Conservation (phyloP, 257 asterid species). For the Cruciata laevipes region DNA sequence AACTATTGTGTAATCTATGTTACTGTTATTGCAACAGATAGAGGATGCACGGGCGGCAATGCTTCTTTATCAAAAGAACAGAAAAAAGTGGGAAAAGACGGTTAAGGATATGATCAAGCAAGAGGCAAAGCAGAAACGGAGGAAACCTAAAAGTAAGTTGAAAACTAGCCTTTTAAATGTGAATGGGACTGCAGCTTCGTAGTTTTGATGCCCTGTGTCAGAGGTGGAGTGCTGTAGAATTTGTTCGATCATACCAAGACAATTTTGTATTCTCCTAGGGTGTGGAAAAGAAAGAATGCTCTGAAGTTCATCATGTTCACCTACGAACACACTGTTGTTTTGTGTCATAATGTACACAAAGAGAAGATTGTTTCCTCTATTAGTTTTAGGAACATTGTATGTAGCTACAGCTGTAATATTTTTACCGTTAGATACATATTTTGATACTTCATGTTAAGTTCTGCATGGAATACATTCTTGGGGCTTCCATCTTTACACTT, state of each 20-base stretch:
- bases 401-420: too few species aligned
- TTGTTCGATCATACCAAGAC: neutral
- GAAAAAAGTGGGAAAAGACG: constrained; percentile 66
- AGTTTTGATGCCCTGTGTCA: neutral
- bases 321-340: neutral
- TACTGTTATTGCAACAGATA: constrained; percentile 38
- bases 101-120: constrained; percentile 54
- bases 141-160: constrained; percentile 43
- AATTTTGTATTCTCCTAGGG: neutral
- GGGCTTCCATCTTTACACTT: too few species aligned
- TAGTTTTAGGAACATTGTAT: too few species aligned
- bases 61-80: constrained; percentile 63
- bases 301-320: neutral
- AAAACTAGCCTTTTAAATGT: constrained; percentile 18
- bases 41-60: constrained; percentile 94
- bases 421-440: too few species aligned
- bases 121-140: constrained; percentile 52
- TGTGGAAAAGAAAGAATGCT: neutral
- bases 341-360: neutral
- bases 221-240: neutral
- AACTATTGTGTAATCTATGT: neutral
- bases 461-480: too few species aligned
- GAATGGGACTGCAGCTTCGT: constrained; percentile 8
- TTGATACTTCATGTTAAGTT: too few species aligned
- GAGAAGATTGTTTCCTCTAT: too few species aligned